Percentiles rank a stretch among this genome's conserved stretches.
Evolutionary conservation across 805 yeast genomes (phyloP).

Genomic region (Yarrowia keelungensis): DNA sequence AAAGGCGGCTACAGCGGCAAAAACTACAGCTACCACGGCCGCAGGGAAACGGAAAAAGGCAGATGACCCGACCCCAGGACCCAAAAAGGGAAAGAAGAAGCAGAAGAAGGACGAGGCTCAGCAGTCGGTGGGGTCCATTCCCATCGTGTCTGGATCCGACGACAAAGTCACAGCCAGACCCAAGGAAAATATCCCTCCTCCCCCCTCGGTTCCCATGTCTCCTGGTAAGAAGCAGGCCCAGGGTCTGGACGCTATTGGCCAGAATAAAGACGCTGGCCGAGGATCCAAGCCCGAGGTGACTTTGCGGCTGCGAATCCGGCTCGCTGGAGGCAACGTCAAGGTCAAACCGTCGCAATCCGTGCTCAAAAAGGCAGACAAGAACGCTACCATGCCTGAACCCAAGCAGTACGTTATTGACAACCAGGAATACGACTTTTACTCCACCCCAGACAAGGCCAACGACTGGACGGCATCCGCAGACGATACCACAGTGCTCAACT

Average conservation of each 20-base stretch:
- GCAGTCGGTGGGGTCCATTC: constrained; percentile 33
- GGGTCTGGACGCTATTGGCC: constrained; percentile 37
- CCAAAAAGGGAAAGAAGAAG: constrained; percentile 40
- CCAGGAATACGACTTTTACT: constrained; percentile 34
- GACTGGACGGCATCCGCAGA: constrained; percentile 39
- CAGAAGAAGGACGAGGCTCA: constrained; percentile 38
- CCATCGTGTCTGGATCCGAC: constrained; percentile 26
- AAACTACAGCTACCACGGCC: constrained; percentile 23
- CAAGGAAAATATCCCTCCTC: constrained; percentile 16
- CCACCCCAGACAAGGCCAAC: constrained; percentile 32
- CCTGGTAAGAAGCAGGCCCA: constrained; percentile 35
- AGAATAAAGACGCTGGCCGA: constrained; percentile 28
- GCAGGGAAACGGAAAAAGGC: constrained; percentile 29
- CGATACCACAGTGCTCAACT: constrained; percentile 61
- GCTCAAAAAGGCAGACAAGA: constrained; percentile 23
- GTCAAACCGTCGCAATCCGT: constrained; percentile 25
- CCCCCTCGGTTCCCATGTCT: constrained; percentile 37
- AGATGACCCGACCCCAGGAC: constrained; percentile 37
- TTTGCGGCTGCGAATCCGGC: constrained; percentile 10
- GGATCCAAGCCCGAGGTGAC: constrained; percentile 32
- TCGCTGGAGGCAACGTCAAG: constrained; percentile 35
- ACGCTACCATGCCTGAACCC: constrained; percentile 1
- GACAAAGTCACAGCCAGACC: constrained; percentile 27
- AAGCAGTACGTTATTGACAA: constrained; percentile 36
- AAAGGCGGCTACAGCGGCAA: constrained; percentile 41